Conservation (phyloP, 1,139 yeast species). For the Saccharomyces uvarum region DNA sequence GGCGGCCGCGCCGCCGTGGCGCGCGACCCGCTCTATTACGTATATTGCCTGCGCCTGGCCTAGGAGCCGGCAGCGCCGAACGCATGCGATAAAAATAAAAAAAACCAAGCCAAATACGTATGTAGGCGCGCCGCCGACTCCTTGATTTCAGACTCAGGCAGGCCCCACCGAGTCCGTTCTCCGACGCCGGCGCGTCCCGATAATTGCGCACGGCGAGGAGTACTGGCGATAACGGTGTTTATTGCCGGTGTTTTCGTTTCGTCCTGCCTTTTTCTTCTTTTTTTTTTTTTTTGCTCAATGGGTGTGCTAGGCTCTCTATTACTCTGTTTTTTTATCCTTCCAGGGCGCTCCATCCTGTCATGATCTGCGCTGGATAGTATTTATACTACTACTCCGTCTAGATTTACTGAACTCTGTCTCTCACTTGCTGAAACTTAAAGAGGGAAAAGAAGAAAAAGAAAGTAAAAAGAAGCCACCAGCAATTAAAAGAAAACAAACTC, state of each 20-base stretch:
- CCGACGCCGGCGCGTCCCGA: not conserved
- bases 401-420: not conserved
- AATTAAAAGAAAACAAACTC: not conserved
- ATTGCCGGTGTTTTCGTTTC: not conserved
- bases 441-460: not conserved
- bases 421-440: not conserved
- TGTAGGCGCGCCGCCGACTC: not conserved
- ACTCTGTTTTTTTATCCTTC: not conserved
- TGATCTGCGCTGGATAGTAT: constrained; percentile 1
- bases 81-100: not conserved
- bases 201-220: constrained; percentile 1
- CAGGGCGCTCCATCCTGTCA: not conserved
- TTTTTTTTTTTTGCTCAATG: not conserved
- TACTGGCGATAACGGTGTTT: not conserved
- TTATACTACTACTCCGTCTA: not conserved
- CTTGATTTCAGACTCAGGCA: not conserved
- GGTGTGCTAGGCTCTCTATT: not conserved
- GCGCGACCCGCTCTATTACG: not conserved
- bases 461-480: not conserved
- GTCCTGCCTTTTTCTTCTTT: not conserved
- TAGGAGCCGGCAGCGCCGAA: constrained; percentile 23
- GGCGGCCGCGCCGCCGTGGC: not conserved
- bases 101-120: not conserved
- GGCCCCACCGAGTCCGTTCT: not conserved
- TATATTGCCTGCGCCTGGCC: constrained; percentile 15